Percentiles rank a stretch among this genome's conserved stretches.
phyloP scores from a whole-genome alignment of 805 yeast species.

The Candida awuae region DNA sequence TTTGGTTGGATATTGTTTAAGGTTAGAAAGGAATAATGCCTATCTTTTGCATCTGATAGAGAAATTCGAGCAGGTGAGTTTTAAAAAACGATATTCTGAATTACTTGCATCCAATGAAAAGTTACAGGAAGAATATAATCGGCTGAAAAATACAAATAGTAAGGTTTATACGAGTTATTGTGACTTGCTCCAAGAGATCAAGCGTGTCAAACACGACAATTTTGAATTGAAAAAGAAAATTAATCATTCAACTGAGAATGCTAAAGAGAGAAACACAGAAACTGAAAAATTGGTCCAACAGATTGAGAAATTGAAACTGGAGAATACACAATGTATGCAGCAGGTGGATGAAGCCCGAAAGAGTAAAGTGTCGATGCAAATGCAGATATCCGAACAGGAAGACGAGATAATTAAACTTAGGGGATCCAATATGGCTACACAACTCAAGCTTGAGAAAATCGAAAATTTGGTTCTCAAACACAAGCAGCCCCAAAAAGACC shows the following conservation, averaged over 20 bases:
- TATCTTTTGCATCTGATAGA: constrained; percentile 12
- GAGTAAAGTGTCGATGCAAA: neutral
- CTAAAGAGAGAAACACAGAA: neutral
- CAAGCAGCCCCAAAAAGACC: neutral
- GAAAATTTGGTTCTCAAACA: constrained; percentile 2
- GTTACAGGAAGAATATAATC: constrained; percentile 14
- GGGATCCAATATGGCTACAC: constrained; percentile 3
- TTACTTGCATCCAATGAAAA: constrained; percentile 3
- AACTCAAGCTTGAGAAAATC: constrained; percentile 8
- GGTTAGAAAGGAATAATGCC: constrained; percentile 16
- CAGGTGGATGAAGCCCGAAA: constrained; percentile 3
- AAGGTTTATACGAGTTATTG: constrained; percentile 23
- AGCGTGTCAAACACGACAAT: neutral
- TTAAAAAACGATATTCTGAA: constrained; percentile 13
- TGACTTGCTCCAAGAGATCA: constrained; percentile 15
- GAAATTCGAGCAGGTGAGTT: constrained; percentile 18
- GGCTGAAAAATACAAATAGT: constrained; percentile 18
- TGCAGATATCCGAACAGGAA: constrained; percentile 3
- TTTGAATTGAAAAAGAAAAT: neutral
- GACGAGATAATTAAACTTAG: constrained; percentile 4
- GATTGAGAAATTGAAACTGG: neutral
- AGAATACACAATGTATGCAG: neutral
- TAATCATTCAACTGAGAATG: neutral
- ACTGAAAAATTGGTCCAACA: neutral
- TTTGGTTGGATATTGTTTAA: constrained; percentile 11